A percentile compares a stretch with the other conserved stretches of the same genome.
Conservation (phyloP, 208 protist species). For the Trypanosoma rangeli region DNA sequence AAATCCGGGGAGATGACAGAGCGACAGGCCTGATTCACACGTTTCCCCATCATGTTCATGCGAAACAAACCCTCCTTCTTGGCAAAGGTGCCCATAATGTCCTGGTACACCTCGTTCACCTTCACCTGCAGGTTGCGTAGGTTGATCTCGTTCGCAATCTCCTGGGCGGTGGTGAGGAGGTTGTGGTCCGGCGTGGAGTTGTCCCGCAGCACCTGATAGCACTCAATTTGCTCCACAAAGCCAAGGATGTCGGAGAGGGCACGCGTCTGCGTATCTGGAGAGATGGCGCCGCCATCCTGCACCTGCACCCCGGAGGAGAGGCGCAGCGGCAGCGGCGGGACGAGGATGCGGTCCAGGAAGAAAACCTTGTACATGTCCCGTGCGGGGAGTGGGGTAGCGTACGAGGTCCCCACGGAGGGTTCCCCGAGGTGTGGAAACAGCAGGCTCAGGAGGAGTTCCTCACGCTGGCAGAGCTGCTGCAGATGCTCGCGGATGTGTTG, state of each 20-base stretch:
- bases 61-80: conserved; percentile 99
- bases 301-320: conserved; percentile 80
- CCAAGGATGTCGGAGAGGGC: conserved; percentile 70
- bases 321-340: conserved; percentile 81
- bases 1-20: conserved; percentile 99
- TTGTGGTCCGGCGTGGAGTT: conserved; percentile 55
- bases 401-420: conserved; percentile 56
- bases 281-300: conserved; percentile 56
- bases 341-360: conserved; percentile 86
- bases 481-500: conserved; percentile 70
- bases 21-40: conserved; percentile 99
- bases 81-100: conserved; percentile 92
- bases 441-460: conserved; percentile 55
- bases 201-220: conserved; percentile 69
- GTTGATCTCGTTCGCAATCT: conserved; percentile 81
- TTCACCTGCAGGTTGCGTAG: conserved; percentile 84
- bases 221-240: conserved; percentile 85
- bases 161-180: conserved; percentile 43
- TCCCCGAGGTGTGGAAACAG: conserved; percentile 85
- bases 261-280: conserved; percentile 65
- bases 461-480: conserved; percentile 78
- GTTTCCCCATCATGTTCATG: conserved; percentile 99
- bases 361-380: conserved; percentile 77
- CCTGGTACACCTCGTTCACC: conserved; percentile 79
- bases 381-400: conserved; percentile 48